Percentiles rank a stretch among this genome's conserved stretches.
Evolutionary conservation across 345 rosid species (phyloP).

Genomic region (Carallia pectinifolia): DNA sequence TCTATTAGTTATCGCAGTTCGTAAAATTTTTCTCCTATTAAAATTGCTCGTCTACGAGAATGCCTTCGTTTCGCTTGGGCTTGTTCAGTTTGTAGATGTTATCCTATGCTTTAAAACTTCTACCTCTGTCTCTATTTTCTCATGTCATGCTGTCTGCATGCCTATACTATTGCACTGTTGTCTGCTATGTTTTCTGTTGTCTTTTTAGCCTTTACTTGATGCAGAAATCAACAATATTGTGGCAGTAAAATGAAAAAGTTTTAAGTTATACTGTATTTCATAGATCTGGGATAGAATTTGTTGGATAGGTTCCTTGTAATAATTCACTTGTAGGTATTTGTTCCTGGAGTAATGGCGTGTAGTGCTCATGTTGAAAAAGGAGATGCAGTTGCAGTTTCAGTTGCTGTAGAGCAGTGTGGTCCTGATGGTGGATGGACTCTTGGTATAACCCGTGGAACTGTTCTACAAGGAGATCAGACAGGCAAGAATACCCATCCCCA

Average conservation of each 20-base stretch:
- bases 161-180: no score
- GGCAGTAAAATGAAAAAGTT: no score
- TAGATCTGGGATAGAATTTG: slow-evolving; percentile 2
- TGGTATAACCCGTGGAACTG: slow-evolving; percentile 88
- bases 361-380: slow-evolving; percentile 97
- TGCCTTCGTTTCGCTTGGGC: not conserved
- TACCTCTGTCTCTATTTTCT: no score
- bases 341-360: slow-evolving; percentile 97
- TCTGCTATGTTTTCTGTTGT: no score
- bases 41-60: not conserved
- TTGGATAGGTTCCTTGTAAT: slow-evolving; percentile 15
- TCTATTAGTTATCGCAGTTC: no score
- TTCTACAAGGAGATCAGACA: slow-evolving; percentile 70
- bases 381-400: slow-evolving; percentile 91
- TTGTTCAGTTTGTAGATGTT: not conserved
- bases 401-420: slow-evolving; percentile 72
- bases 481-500: slow-evolving; percentile 40
- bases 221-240: no score
- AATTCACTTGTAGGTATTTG: slow-evolving; percentile 63
- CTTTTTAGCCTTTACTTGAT: no score
- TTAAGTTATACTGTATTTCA: not conserved
- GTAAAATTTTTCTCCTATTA: not conserved
- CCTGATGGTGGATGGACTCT: slow-evolving; percentile 70
- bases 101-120: no score
- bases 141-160: no score